Base-by-base conservation (phyloP, 1,139 yeast genomes). In the Suhomyces taliae region DNA sequence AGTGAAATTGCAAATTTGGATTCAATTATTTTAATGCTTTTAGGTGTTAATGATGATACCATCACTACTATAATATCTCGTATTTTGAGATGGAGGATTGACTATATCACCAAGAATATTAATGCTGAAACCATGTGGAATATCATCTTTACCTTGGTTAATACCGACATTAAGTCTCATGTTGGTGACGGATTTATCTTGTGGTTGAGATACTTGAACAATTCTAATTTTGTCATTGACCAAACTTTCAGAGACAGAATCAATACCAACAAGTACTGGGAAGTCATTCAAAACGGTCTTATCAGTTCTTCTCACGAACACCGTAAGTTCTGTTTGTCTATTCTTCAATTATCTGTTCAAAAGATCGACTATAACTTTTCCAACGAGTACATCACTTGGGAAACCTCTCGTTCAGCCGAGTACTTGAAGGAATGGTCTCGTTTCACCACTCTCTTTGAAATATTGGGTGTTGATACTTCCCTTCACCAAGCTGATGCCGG, bases 401-500 rank as follows among this genome's bases (percentile, higher is more conserved):
- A 72, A n/a, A 47, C 56, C 0, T 26, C 56, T 0, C 53, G 69
- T 1, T 57, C 57, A 3, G 59, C 60, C 0, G 55, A 57, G 3
- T 72, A 76, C 43, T 57, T 79, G 34, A 70, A 70, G 12, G 81
- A 82, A 40, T 90, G 97, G 97, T 76, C 80, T 41, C 74, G 89
- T 50, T 90, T 74, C 57, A 74, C 82, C 33, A 87, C 96, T 0
- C 67, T 90, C 11, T 86, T 82, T 54, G 96, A 90, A 59, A 86
- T 90, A 41, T 69, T 89, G 36, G 95, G 90, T 2, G 78, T 90
- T 41, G 97, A 90, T 61, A 85, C 96, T 0, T 87, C 97, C 0
- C 69, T 88, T 57, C 91, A 90, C 58, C 97, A 90, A 64, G 83
- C 93, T 0, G 85, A 85, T 55, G 97, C 90, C 10, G 95, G 95